phyloP scores from a whole-genome alignment of 805 yeast genomes.

The Yamadazyma takamatsuzukensis region DNA sequence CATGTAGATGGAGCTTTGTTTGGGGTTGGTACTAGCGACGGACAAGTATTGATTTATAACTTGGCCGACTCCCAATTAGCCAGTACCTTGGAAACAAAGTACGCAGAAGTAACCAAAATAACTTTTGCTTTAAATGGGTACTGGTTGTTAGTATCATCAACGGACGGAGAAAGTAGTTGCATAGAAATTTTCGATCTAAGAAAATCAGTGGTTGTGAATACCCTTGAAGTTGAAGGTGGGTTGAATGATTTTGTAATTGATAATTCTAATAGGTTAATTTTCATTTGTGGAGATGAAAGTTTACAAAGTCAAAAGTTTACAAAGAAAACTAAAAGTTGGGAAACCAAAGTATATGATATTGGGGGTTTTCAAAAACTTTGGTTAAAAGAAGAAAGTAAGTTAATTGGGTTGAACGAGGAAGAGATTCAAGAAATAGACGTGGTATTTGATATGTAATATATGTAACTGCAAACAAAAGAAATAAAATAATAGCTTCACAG shows the following conservation, averaged over 20 bases:
- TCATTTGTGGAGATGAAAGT: slow-evolving; percentile 16
- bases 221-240: slow-evolving; percentile 25
- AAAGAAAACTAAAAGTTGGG: slow-evolving; percentile 41
- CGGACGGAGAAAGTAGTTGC: slow-evolving; percentile 15
- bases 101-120: slow-evolving; percentile 27
- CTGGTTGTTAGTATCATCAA: slow-evolving; percentile 43
- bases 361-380: no score
- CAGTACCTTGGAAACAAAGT: slow-evolving; percentile 26
- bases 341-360: no score
- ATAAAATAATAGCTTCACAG: no score
- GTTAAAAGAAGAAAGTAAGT: no score
- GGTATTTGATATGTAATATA: no score
- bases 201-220: slow-evolving; percentile 26
- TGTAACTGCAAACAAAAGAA: no score
- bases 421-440: no score
- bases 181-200: slow-evolving; percentile 50
- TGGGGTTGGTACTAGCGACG: slow-evolving; percentile 34
- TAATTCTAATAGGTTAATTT: slow-evolving; percentile 31
- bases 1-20: slow-evolving; percentile 50
- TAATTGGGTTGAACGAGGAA: no score
- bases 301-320: slow-evolving; percentile 31
- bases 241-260: slow-evolving; percentile 28
- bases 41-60: slow-evolving; percentile 35
- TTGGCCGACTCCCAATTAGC: slow-evolving; percentile 34
- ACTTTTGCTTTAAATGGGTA: slow-evolving; percentile 63